Evolutionary conservation across 2,329 filamentous ascomycete genomes (phyloP), one percentile per base, ranked within the genome.

Genomic region (Cytospora schulzeri): DNA sequence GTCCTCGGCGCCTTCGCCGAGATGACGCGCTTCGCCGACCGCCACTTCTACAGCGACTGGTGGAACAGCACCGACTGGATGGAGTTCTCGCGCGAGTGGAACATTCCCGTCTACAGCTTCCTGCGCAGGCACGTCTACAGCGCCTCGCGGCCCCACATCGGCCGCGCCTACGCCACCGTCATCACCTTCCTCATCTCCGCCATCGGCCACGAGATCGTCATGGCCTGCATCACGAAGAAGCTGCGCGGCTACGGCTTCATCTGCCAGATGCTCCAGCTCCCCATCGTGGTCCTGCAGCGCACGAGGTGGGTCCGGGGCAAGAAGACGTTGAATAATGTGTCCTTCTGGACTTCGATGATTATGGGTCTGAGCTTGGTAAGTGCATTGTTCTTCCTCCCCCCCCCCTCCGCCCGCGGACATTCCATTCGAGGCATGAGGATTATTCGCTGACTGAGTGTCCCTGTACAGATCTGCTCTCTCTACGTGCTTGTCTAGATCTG

Each of bases 221-320:
- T 99, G 91, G 93, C 91, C 9, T 98, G 94, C 76, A 98, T 99
- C 75, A 97, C 93, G 29, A 94, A 97, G 82, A 98, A 99, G 80
- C 82, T 98, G 54, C 83, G 95, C 45, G 95, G 95, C 15, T 99
- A 98, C 73, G 95, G 94, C 12, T 96, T 97, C 74, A 73, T 96
- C 24, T 91, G 92, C 67, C 95, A 97, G 88, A 98, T 99, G 95
- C 79, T 96, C 67, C 95, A 99, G 81, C 84, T 98, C 70, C 95
- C 95, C 0, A 95, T 98, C 69, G 91, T 98, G n/a, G 87, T 93
- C 76, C 80, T 98, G 33, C 95, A 98, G 80, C 85, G 91, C 67
- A 93, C 91, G 5, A 85, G 82, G 66, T 92, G 87, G 80, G 87
- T 98, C 45, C 85, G 88, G 62, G 88, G 88, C 24, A 86, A 87